Conservation (phyloP, 768 basidiomycete species). For the Auriculariales sp. region DNA sequence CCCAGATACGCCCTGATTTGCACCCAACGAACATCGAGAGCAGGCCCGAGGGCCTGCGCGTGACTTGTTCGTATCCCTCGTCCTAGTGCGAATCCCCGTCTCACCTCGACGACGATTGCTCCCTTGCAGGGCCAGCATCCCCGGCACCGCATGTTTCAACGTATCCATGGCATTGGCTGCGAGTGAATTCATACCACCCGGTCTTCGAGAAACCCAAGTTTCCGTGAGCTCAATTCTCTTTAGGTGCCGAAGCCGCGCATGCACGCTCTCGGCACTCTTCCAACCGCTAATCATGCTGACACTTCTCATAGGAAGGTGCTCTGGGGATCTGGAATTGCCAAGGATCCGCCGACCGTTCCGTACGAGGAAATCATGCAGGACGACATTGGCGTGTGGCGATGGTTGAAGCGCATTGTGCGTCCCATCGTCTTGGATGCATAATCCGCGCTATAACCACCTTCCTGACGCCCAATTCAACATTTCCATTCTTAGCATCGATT, state of each 20-base stretch:
- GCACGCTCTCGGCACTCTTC: no score
- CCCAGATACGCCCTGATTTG: slow-evolving; percentile 64
- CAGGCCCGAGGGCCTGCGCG: slow-evolving; percentile 47
- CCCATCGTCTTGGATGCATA: not conserved
- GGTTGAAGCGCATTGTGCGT: slow-evolving; percentile 69
- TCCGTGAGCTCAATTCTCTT: not conserved
- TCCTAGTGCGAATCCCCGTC: not conserved
- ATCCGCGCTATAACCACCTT: not conserved
- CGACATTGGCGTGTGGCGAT: slow-evolving; percentile 57
- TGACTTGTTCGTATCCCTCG: slow-evolving; percentile 46
- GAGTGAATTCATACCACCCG: slow-evolving; percentile 69
- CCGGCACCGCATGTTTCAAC: slow-evolving; percentile 54
- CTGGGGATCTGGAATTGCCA: slow-evolving; percentile 68
- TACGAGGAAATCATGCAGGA: slow-evolving; percentile 64
- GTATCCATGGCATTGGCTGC: slow-evolving; percentile 83
- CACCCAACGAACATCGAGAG: slow-evolving; percentile 43
- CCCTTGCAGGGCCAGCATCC: slow-evolving; percentile 33
- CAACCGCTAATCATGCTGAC: no score
- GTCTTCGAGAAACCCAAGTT: slow-evolving; percentile 16
- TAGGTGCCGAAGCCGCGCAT: no score
- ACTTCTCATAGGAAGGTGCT: slow-evolving; percentile 39
- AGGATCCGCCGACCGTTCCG: slow-evolving; percentile 56
- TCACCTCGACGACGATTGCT: not conserved
- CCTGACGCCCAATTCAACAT: not conserved
- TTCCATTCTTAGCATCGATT: slow-evolving; percentile 48